phyloP scores from a whole-genome alignment of 2,329 filamentous ascomycete species.

The Trichoderma aggressivum region DNA sequence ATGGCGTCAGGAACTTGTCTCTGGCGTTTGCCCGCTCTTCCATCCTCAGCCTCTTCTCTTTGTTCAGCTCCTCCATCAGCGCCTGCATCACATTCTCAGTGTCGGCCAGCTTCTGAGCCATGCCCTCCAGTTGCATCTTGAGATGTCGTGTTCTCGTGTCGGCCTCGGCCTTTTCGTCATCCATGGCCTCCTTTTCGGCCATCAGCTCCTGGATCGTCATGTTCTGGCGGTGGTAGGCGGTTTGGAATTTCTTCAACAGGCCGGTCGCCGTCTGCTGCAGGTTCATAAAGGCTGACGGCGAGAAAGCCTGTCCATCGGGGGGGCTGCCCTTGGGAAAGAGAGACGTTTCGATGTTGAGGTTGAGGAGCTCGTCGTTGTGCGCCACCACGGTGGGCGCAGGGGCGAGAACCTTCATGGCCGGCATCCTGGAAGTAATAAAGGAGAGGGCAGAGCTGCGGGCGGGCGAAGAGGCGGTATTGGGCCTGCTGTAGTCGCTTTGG shows the following conservation, averaged over 20 bases:
- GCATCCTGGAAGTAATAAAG: conserved; percentile 46
- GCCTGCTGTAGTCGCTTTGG: background rate
- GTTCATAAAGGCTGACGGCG: conserved; percentile 58
- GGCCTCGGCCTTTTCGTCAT: conserved; percentile 56
- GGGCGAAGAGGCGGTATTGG: conserved; percentile 20
- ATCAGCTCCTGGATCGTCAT: conserved; percentile 48
- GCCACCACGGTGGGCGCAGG: conserved; percentile 26
- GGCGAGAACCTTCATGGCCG: conserved; percentile 36
- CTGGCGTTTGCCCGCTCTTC: conserved; percentile 36
- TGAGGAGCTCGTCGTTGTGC: conserved; percentile 52
- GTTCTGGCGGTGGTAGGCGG: conserved; percentile 54
- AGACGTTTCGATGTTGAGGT: conserved; percentile 52
- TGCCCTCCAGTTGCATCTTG: conserved; percentile 58
- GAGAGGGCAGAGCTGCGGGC: conserved; percentile 32
- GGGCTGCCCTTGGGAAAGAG: conserved; percentile 49
- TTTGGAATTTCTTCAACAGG: conserved; percentile 54
- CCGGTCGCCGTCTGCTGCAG: conserved; percentile 56
- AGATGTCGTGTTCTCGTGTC: conserved; percentile 51
- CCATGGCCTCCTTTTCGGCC: conserved; percentile 51
- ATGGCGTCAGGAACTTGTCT: conserved; percentile 29
- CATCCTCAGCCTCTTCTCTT: conserved; percentile 47
- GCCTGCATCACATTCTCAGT: conserved; percentile 51
- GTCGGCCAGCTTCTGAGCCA: conserved; percentile 52
- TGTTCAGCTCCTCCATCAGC: conserved; percentile 48
- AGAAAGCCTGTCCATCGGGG: conserved; percentile 48